Evolutionary conservation across 2,329 filamentous ascomycete species (phyloP).

Genomic region (Talaromyces marneffei): DNA sequence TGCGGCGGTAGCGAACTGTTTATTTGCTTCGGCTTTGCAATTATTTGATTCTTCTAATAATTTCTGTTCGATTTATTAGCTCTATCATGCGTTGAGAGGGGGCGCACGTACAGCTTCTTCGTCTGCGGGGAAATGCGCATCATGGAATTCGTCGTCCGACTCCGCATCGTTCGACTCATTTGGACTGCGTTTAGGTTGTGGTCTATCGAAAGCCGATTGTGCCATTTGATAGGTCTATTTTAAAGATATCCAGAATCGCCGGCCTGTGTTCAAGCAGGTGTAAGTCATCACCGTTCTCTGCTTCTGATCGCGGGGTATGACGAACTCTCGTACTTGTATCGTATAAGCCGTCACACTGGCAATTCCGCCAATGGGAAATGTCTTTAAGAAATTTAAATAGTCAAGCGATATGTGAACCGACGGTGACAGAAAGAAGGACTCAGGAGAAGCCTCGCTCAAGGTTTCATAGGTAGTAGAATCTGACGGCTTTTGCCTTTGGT

Average conservation of each 20-base stretch:
- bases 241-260: background rate
- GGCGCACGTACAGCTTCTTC: constrained; percentile 41
- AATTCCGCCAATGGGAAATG: background rate
- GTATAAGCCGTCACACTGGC: background rate
- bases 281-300: too few species aligned
- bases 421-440: background rate
- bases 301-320: background rate
- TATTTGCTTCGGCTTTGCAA: constrained; percentile 71
- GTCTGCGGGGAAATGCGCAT: constrained; percentile 41
- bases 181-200: background rate
- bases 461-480: background rate
- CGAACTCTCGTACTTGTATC: background rate
- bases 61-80: constrained; percentile 39
- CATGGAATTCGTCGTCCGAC: constrained; percentile 37
- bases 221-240: background rate
- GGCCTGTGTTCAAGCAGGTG: background rate
- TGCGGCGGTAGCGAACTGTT: constrained; percentile 65
- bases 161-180: constrained; percentile 20
- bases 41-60: constrained; percentile 66
- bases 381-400: background rate
- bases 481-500: background rate
- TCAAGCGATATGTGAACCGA: background rate
- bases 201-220: background rate
- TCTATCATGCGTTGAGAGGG: constrained; percentile 6
- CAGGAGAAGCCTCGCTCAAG: background rate